phyloP scores from a whole-genome alignment of 2,329 filamentous ascomycete genomes.

The Akanthomyces uredinophilus region DNA sequence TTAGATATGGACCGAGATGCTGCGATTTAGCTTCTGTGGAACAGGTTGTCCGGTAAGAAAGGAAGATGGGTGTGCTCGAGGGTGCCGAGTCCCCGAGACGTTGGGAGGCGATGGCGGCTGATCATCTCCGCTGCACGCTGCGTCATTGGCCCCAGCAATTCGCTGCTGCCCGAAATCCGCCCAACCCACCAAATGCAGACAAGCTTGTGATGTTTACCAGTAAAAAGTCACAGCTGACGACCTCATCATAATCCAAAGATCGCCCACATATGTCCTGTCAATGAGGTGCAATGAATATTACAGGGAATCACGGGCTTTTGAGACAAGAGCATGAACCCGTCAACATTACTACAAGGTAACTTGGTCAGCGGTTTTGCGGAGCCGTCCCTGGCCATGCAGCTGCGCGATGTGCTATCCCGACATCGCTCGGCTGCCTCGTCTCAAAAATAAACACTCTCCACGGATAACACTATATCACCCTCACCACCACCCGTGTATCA shows the following conservation, averaged over 20 bases:
- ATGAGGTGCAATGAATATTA: not conserved
- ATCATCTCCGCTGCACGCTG: slow-evolving; percentile 3
- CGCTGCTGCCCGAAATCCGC: slow-evolving; percentile 8
- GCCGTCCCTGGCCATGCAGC: not conserved
- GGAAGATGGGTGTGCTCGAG: not conserved
- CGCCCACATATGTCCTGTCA: not conserved
- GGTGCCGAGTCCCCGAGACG: not conserved
- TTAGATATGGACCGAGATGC: not conserved
- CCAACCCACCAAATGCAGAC: not conserved
- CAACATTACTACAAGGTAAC: not conserved
- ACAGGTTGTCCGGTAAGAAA: not conserved
- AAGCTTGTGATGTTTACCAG: not conserved
- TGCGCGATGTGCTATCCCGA: not conserved
- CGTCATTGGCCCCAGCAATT: slow-evolving; percentile 6
- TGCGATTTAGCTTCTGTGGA: not conserved
- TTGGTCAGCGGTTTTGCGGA: not conserved
- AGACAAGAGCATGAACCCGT: not conserved
- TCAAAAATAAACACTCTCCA: not conserved
- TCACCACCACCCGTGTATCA: not conserved
- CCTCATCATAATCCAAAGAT: too few relatives aligned
- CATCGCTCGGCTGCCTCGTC: not conserved
- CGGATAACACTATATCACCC: not conserved
- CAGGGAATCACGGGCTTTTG: not conserved
- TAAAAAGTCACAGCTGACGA: too few relatives aligned
- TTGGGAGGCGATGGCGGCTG: slow-evolving; percentile 2